These are phyloP conservation scores for Apophysomyces variabilis DNA, from an alignment of 371 early-diverging fungal genomes.

Conservation along the genomic window DNA sequence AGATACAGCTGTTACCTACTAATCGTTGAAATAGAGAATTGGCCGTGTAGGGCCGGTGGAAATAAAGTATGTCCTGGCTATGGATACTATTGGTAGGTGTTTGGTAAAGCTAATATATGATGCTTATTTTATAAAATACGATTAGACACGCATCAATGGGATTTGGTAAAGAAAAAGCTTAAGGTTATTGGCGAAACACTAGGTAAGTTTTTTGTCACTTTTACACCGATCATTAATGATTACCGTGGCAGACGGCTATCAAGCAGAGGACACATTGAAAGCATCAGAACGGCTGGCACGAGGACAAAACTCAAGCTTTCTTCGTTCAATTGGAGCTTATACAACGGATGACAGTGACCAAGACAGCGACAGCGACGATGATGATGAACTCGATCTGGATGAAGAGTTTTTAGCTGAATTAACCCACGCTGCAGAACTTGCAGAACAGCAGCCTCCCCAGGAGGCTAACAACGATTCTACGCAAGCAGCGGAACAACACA, in stretches of 20 bases:
- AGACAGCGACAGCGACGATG: not conserved
- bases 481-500: not conserved
- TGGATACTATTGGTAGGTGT: conserved; percentile 57
- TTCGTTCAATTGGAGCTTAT: not conserved
- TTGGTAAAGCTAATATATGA: conserved; percentile 5
- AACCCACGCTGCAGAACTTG: not conserved
- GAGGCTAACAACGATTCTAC: not conserved
- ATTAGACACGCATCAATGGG: conserved; percentile 45
- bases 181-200: conserved; percentile 38
- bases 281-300: not conserved
- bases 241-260: not conserved
- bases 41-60: conserved; percentile 57
- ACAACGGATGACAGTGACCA: not conserved
- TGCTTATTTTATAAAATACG: not conserved
- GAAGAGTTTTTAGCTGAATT: not conserved
- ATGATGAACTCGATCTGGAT: not conserved
- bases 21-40: conserved; percentile 36
- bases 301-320: not conserved
- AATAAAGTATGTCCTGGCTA: conserved; percentile 62
- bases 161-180: conserved; percentile 39
- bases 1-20: not conserved
- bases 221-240: not conserved
- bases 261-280: not conserved
- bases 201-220: conserved; percentile 17
- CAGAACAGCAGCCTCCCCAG: not conserved